Evolutionary conservation across 139 green algal species (phyloP), one percentile per base, ranked within the genome.

Genomic region (Gonium pectorale): DNA sequence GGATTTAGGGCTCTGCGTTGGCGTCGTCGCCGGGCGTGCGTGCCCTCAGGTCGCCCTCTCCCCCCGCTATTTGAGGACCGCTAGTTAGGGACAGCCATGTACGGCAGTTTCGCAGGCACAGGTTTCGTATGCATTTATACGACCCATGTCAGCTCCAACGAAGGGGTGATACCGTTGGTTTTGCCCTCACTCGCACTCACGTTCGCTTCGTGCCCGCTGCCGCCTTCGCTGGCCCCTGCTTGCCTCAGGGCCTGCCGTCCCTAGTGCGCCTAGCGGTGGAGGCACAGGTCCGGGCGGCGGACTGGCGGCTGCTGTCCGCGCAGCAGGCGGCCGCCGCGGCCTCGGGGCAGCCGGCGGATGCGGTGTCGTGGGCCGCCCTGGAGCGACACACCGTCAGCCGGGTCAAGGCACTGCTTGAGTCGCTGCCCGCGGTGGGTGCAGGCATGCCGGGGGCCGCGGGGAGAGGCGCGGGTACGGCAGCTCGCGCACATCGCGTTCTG

Each of bases 281-380:
- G 27, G 75, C 84, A 13, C 41, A 85, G 67, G 70, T 89, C 29
- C 80, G 82, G n/a, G 73, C 80, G 5, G 60, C 85, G 33, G 88
- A 93, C 67, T 92, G 87, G 86, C 69, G 67, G 33, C 46, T 56
- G n/a, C 79, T 92, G 64, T 64, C 78, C 22, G 80, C 68, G 69
- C 44, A 67, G 79, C 88, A 93, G 80, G 38, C 66, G 46, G 88
- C 83, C 11, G 88, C 90, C 2, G 89, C 75, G 27, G 75, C 51
- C 15, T 62, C 60, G 3, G 83, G 56, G 0, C 62, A 89, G 33
- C 62, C 59, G 17, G 84, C 27, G 0, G 59, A 51, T 0, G 83
- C 72, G 0, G 54, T 93, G 21, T 80, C 59, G 21, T 93, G 90
- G 90, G 19, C 24, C 6, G 33, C 67, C 29, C 86, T 89, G 46